These are phyloP conservation scores for Parsonsia alboflavescens DNA, from an alignment of 257 asterid genomes.

Conservation along the genomic window DNA sequence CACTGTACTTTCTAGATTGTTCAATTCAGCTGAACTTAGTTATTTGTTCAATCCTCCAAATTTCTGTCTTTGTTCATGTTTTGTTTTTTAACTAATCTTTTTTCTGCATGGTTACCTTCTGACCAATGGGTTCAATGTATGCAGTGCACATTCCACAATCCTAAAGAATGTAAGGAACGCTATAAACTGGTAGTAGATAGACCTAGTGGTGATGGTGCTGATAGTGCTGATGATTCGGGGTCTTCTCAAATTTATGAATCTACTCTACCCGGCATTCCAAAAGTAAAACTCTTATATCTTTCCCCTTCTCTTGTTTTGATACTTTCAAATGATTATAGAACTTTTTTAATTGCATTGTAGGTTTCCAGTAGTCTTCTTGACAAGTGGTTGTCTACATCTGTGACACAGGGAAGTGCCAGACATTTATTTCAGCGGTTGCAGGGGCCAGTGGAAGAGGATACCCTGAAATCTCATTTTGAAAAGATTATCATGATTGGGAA, in stretches of 20 bases:
- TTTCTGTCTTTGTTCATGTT: constrained; percentile 9
- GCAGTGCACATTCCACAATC: constrained; percentile 82
- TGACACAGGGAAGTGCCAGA: constrained; percentile 88
- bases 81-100: not conserved
- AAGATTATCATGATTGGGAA: constrained; percentile 66
- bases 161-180: constrained; percentile 94
- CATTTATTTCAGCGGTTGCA: constrained; percentile 90
- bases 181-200: constrained; percentile 68
- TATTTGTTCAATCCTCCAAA: not conserved
- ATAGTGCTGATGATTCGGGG: constrained; percentile 96
- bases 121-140: not conserved
- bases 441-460: constrained; percentile 97
- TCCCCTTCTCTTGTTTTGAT: constrained; percentile 9
- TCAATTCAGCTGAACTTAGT: not conserved
- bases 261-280: constrained; percentile 95
- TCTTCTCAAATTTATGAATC: constrained; percentile 92
- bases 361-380: constrained; percentile 2
- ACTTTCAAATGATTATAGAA: not conserved
- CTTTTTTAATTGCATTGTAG: not conserved
- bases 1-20: not conserved
- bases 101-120: not conserved
- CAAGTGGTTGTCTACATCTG: constrained; percentile 9
- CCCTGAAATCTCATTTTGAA: constrained; percentile 87
- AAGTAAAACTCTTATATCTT: constrained; percentile 37
- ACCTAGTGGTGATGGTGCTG: constrained; percentile 82